These are phyloP conservation scores for Coniochaeta sp. DNA, from an alignment of 2,329 filamentous ascomycete species.

Conservation along the genomic window DNA sequence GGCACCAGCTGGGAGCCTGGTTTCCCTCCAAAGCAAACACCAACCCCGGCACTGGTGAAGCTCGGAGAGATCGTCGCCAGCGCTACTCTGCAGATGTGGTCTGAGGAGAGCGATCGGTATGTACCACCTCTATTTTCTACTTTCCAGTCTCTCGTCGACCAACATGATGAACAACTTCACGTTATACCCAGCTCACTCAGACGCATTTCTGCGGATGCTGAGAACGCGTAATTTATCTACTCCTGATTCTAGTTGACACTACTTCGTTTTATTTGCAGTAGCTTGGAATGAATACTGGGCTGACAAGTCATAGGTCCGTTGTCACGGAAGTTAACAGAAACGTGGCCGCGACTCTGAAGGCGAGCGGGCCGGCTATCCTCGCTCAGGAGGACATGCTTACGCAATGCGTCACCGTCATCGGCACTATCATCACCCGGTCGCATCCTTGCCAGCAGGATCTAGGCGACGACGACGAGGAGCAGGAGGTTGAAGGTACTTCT, in stretches of 20 bases:
- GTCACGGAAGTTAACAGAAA: conserved; percentile 95
- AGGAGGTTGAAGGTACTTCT: conserved; percentile 71
- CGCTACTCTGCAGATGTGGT: conserved; percentile 78
- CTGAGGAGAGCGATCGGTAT: conserved; percentile 88
- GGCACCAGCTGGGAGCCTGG: conserved; percentile 85
- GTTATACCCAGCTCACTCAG: conserved; percentile 99
- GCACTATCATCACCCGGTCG: conserved; percentile 76
- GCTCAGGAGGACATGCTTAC: conserved; percentile 65
- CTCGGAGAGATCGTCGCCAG: conserved; percentile 80
- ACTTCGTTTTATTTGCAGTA: neutral
- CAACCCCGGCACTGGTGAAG: conserved; percentile 72
- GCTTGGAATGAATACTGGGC: conserved; percentile 14
- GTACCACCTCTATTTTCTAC: conserved; percentile 32
- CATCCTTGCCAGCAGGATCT: conserved; percentile 92
- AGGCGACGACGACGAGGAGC: conserved; percentile 70
- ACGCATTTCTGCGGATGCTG: conserved; percentile 84
- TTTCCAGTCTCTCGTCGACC: neutral
- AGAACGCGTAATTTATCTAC: conserved; percentile 66
- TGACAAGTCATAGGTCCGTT: conserved; percentile 58
- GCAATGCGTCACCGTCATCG: conserved; percentile 67
- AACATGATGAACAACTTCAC: conserved; percentile 75
- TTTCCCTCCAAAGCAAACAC: conserved; percentile 72
- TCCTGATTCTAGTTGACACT: conserved; percentile 25
- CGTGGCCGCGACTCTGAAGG: conserved; percentile 80
- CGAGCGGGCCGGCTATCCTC: conserved; percentile 81